phyloP scores from a whole-genome alignment of 257 asterid genomes.

The Solanum okadae region DNA sequence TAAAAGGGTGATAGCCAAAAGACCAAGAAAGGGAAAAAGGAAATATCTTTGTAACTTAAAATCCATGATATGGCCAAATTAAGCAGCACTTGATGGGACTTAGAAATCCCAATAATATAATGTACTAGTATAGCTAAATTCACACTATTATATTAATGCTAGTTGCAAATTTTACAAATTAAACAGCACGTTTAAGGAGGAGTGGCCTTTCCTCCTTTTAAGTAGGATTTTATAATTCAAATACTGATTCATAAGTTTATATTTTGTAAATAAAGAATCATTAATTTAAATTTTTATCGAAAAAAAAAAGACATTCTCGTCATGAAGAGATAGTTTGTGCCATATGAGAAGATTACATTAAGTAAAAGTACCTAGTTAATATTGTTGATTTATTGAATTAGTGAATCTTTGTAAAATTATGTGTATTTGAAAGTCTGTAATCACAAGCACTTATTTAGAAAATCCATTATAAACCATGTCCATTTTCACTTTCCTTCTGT shows the following conservation, averaged over 20 bases:
- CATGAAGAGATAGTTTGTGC: neutral
- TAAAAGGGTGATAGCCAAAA: neutral
- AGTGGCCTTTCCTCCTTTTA: conserved; percentile 9
- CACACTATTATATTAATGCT: neutral
- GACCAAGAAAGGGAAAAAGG: neutral
- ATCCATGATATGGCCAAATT: neutral
- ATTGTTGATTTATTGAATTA: neutral
- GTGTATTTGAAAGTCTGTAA: neutral
- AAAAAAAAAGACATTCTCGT: neutral
- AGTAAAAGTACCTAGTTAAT: neutral
- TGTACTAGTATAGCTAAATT: neutral
- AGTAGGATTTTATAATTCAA: neutral
- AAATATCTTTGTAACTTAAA: neutral
- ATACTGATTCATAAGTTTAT: neutral
- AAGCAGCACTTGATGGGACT: neutral
- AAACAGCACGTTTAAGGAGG: conserved; percentile 19
- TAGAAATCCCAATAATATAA: neutral
- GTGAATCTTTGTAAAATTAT: neutral
- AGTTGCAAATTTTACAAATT: neutral
- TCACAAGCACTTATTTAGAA: no score
- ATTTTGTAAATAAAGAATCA: neutral
- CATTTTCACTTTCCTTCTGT: no score
- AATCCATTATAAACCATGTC: no score
- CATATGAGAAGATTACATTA: no score
- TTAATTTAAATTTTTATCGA: neutral